Percentiles rank a stretch among this genome's conserved stretches.
These are phyloP conservation scores for Wilcoxina mikolae DNA, from an alignment of 495 filamentous ascomycete genomes.

Conservation along the genomic window DNA sequence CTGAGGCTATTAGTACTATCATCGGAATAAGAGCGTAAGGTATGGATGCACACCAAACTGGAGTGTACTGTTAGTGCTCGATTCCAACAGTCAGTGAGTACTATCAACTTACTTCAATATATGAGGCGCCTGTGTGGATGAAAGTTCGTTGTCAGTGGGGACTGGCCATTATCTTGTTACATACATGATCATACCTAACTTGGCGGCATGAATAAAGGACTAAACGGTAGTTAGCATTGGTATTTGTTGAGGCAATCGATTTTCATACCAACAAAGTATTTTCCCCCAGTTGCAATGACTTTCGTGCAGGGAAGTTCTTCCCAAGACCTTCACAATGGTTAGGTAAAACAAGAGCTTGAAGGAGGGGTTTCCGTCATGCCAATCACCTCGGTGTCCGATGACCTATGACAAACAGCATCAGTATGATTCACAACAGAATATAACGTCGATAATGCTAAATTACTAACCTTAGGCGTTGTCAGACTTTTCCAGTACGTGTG, in stretches of 20 bases:
- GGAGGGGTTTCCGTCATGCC: conserved; percentile 2
- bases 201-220: conserved; percentile 92
- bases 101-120: conserved; percentile 25
- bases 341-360: conserved; percentile 4
- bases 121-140: conserved; percentile 13
- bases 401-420: conserved; percentile 28
- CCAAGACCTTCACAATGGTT: conserved; percentile 45
- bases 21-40: background rate
- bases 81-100: too few species aligned
- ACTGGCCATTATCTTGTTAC: background rate
- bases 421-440: background rate
- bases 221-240: conserved; percentile 25
- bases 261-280: conserved; percentile 56
- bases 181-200: conserved; percentile 44
- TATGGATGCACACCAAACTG: conserved; percentile 28
- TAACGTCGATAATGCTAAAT: too few species aligned
- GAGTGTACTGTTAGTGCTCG: background rate
- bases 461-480: conserved; percentile 50
- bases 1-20: conserved; percentile 25
- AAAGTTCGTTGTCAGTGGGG: background rate
- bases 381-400: conserved; percentile 67
- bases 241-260: too few species aligned
- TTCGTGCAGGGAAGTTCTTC: conserved; percentile 70
- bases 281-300: conserved; percentile 84
- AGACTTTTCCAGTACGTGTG: conserved; percentile 93